Percentiles rank a stretch among this genome's conserved stretches.
These are phyloP conservation scores for Komagataella mondaviorum DNA, from an alignment of 805 yeast species.

Conservation along the genomic window DNA sequence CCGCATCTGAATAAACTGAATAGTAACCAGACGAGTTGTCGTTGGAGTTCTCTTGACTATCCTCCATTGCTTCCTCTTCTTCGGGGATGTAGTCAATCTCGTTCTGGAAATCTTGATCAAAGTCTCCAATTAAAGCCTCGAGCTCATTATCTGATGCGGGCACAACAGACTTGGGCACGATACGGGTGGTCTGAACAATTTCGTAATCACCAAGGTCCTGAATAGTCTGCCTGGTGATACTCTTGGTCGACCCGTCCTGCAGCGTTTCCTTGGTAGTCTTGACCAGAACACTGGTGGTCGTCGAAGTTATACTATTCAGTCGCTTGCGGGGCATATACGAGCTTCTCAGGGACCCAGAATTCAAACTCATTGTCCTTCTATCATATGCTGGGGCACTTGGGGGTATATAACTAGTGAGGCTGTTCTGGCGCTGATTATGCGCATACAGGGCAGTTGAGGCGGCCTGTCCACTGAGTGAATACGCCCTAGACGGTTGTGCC, in stretches of 20 bases:
- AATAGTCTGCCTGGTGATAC: constrained; percentile 40
- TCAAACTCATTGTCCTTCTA: constrained; percentile 18
- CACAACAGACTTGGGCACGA: constrained; percentile 13
- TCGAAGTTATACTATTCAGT: constrained; percentile 8
- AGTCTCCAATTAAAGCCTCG: constrained; percentile 16
- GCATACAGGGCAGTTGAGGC: constrained; percentile 18
- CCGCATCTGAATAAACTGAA: constrained; percentile 4
- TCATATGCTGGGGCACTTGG: neutral
- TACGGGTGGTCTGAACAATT: constrained; percentile 28
- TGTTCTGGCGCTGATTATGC: constrained; percentile 3
- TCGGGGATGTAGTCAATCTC: neutral
- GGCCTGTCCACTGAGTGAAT: constrained; percentile 12
- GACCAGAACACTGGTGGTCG: constrained; percentile 17
- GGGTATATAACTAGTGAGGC: neutral
- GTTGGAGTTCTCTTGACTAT: neutral
- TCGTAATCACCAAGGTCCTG: constrained; percentile 34
- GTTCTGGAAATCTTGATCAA: constrained; percentile 9
- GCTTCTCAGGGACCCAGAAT: constrained; percentile 5
- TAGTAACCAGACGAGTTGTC: neutral
- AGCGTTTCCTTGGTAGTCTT: constrained; percentile 39
- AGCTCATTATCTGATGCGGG: constrained; percentile 12
- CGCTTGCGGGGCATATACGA: constrained; percentile 1
- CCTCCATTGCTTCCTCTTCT: neutral
- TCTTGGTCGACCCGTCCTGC: constrained; percentile 35
- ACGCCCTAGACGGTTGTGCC: neutral